Base-by-base conservation (phyloP, 192 early-diverging fungal species). In the Coemansia sp. region DNA sequence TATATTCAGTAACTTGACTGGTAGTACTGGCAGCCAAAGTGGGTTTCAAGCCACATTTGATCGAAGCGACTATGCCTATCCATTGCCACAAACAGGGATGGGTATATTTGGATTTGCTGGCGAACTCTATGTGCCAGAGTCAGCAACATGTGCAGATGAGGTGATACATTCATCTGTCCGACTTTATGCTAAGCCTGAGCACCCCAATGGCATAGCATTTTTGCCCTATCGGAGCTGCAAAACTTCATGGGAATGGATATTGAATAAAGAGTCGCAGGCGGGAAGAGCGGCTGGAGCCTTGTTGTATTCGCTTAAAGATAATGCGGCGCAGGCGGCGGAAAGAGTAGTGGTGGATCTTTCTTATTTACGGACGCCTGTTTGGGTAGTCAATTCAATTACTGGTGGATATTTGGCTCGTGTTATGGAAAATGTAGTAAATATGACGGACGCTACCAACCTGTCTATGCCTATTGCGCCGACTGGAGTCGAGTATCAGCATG, bases 61-160 rank as follows among this genome's bases (percentile, higher is more conserved):
- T 48, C 67, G 67, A 18, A 64, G 60, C 33, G 67, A 71, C 51
- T 71, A 71, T 19, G 47, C 67, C 4, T 71, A 71, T 27, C 67
- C 67, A 3, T 20, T 71, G 28, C 60, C 60, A 0, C 67, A 71
- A 32, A 59, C 67, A 0, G 67, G 67, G 13, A 40, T 58, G 9
- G 44, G 50, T 14, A 53, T 55, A 14, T 58, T 63, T 19, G 60
- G 55, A 2, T 71, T 71, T 38, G 55, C 67, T 3, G 67, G 67
- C 26, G 67, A 71, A 38, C 60, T 71, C 2, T 71, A 71, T 15
- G 67, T 71, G 28, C 67, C 67, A 0, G 48, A 42, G 22, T 10
- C 18, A 3, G 48, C 46, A 5, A 28, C 43, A 6, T 71, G 67
- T n/a, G 67, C 60, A 1, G 67, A 71, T 44, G 60, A 71, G 19